Evolutionary conservation across 805 yeast species (phyloP), one percentile per base, ranked within the genome.

Genomic region (Yamadazyma laniorum): DNA sequence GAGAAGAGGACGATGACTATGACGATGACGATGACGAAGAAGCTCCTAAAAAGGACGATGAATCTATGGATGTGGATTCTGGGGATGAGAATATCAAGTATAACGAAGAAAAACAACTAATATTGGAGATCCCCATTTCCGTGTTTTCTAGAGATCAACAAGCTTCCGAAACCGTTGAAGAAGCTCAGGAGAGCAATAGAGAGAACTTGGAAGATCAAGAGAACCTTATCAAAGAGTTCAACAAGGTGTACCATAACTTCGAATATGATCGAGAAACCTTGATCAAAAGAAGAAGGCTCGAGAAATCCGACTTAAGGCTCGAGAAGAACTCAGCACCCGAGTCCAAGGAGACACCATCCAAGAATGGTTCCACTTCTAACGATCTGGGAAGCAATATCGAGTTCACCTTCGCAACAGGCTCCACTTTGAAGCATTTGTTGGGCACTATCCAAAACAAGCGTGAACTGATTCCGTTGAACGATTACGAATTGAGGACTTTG

Each of bases 201-300:
- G 45, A 16, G 30, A 36, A 13, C 38, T 52, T 15, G 36, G 65
- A 65, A 36, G 75, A 76, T 9, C 73, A 70, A 44, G 67, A 70
- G 32, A 50, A 49, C 25, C 48, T 76, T 31, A 77, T 84, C 40
- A 76, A 72, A 42, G 83, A 79, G 52, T 82, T 83, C 64, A 80
- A 80, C 60, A 82, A 77, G 48, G 76, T 84, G 3, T 85, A 85
- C 52, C 93, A 85, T 53, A 79, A 73, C 48, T 83, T 83, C 53
- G 95, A 85, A 55, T 75, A 79, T 52, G 95, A 85, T 56, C 55
- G 74, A 37, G 95, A 86, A 37, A 85, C 90, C 1, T 67, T 87
- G 38, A 67, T 81, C 38, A 85, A 87, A 51, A 73, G 93, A 53
- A 62, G 87, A 44, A 85, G 82, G 52, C 66, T 90, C 22, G 95